A percentile compares a stretch with the other conserved stretches of the same genome.
These are phyloP conservation scores for Penicillium ucsense DNA, from an alignment of 495 filamentous ascomycete genomes.

Conservation along the genomic window DNA sequence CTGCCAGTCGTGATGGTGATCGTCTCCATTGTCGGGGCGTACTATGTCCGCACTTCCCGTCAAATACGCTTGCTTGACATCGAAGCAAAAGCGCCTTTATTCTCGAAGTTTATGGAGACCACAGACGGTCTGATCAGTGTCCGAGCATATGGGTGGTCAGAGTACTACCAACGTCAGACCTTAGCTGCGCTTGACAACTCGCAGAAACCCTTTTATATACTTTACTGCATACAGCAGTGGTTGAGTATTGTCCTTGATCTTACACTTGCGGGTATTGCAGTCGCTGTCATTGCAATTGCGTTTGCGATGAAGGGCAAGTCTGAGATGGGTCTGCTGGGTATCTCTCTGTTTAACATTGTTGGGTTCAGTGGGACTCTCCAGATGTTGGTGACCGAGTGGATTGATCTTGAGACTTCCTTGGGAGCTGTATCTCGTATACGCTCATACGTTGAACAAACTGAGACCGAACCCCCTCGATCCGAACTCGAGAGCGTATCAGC, in stretches of 20 bases:
- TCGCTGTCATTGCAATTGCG: slow-evolving; percentile 32
- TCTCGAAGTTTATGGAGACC: slow-evolving; percentile 60
- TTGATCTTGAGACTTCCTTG: slow-evolving; percentile 21
- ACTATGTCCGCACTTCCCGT: slow-evolving; percentile 30
- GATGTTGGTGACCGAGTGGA: slow-evolving; percentile 16
- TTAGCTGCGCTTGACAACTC: slow-evolving; percentile 48
- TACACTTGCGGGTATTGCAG: slow-evolving; percentile 48
- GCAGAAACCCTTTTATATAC: slow-evolving; percentile 45
- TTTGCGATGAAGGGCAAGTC: slow-evolving; percentile 12
- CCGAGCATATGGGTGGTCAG: slow-evolving; percentile 56
- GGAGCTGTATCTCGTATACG: slow-evolving; percentile 21
- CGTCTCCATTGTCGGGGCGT: slow-evolving; percentile 13
- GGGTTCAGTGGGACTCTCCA: slow-evolving; percentile 18
- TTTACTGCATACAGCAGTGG: slow-evolving; percentile 61
- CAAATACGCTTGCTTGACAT: slow-evolving; percentile 51
- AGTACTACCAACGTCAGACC: slow-evolving; percentile 50
- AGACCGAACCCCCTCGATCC: slow-evolving; percentile 10
- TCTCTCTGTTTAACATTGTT: slow-evolving; percentile 24
- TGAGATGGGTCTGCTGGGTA: slow-evolving; percentile 16
- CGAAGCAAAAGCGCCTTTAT: slow-evolving; percentile 52
- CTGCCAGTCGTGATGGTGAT: slow-evolving; percentile 10
- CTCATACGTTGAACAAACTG: slow-evolving; percentile 9
- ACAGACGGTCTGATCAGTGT: slow-evolving; percentile 61
- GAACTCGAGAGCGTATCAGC: slow-evolving; percentile 10
- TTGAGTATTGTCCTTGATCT: slow-evolving; percentile 55